These are phyloP conservation scores for Babesia bigemina DNA, from an alignment of 169 alveolate genomes.

Conservation along the genomic window DNA sequence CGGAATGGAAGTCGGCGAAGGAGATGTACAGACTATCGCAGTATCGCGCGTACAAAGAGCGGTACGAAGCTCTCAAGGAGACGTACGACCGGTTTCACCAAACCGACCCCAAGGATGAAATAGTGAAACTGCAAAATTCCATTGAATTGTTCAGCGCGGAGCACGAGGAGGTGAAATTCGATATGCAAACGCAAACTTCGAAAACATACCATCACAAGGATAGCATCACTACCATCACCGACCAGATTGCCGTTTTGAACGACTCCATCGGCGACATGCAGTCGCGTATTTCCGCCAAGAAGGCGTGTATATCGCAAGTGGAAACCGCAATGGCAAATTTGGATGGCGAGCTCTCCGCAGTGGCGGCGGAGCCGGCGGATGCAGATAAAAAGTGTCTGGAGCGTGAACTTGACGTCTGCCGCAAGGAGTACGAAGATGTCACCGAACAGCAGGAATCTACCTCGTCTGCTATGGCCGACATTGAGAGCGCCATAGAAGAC, in stretches of 20 bases:
- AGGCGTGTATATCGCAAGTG: constrained; percentile 45
- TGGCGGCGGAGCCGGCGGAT: constrained; percentile 35
- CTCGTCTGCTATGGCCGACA: constrained; percentile 4
- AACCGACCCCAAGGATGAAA: constrained; percentile 66
- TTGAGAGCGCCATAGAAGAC: constrained; percentile 26
- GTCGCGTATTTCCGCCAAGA: constrained; percentile 37
- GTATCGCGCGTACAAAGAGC: constrained; percentile 61
- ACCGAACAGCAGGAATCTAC: constrained; percentile 16
- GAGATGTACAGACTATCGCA: constrained; percentile 66
- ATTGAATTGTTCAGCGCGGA: constrained; percentile 26
- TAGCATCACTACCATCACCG: constrained; percentile 36
- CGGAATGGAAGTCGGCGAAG: constrained; percentile 67
- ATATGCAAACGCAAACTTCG: constrained; percentile 38
- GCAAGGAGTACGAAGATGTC: constrained; percentile 41
- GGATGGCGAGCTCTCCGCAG: constrained; percentile 28
- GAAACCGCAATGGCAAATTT: constrained; percentile 52
- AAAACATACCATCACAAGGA: constrained; percentile 50
- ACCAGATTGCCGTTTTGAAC: constrained; percentile 40
- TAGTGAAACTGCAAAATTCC: constrained; percentile 48
- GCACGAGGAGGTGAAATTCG: constrained; percentile 33
- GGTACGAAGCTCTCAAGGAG: constrained; percentile 52
- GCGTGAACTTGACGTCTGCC: constrained; percentile 30
- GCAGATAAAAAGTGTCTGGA: constrained; percentile 22
- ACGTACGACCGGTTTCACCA: constrained; percentile 58
- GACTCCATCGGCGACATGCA: constrained; percentile 57